Evolutionary conservation across 768 basidiomycete genomes (phyloP).

Genomic region (Albatrellus ellisii): DNA sequence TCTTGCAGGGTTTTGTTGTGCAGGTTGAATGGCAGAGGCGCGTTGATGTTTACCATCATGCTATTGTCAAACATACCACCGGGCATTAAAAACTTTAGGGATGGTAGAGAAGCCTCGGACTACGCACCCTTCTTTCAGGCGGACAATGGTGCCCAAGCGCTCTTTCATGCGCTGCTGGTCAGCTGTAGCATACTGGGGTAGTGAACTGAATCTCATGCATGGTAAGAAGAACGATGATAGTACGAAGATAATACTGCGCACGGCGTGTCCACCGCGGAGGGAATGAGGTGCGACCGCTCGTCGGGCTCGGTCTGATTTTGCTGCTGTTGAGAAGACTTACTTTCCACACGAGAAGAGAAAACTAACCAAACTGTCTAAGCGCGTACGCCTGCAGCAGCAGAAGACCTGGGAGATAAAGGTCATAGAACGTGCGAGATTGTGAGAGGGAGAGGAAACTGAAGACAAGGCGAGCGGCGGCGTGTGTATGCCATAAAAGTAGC

Average conservation of each 20-base stretch:
- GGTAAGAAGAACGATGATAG: neutral
- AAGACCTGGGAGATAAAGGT: neutral
- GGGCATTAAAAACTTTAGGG: neutral
- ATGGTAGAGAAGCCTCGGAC: neutral
- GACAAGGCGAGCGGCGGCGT: neutral
- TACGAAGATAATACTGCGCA: constrained; percentile 11
- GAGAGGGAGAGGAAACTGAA: neutral
- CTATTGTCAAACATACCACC: constrained; percentile 21
- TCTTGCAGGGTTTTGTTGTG: constrained; percentile 25
- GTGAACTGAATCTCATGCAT: neutral
- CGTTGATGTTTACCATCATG: constrained; percentile 60
- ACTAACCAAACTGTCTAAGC: neutral
- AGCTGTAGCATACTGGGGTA: constrained; percentile 16
- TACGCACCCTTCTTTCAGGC: constrained; percentile 46
- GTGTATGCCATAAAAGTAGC: no score
- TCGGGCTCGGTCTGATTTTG: constrained; percentile 19
- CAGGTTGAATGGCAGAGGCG: constrained; percentile 48
- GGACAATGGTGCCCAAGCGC: constrained; percentile 40
- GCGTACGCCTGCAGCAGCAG: neutral
- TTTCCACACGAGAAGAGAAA: neutral
- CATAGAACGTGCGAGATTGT: neutral
- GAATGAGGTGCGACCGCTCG: constrained; percentile 22
- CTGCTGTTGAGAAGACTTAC: neutral
- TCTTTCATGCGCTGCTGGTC: constrained; percentile 40
- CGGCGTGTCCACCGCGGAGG: constrained; percentile 18